These are phyloP conservation scores for Castanopsis chinensis DNA, from an alignment of 306 rosid genomes.

Conservation along the genomic window DNA sequence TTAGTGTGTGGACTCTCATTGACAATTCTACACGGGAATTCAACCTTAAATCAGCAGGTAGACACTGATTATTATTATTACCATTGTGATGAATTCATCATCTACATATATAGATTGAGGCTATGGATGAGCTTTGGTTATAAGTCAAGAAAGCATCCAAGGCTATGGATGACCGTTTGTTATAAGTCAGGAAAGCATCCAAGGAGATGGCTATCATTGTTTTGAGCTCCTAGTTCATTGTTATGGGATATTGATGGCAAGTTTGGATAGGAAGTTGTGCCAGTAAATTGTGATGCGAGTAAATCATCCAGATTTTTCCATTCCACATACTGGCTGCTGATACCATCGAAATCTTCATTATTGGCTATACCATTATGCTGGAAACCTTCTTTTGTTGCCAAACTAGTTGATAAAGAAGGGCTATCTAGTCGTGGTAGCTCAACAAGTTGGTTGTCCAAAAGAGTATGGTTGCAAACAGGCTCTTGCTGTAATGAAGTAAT, in stretches of 20 bases:
- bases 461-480: slow-evolving; percentile 19
- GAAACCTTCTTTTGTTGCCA: slow-evolving; percentile 28
- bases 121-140: slow-evolving; percentile 25
- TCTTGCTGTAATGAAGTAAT: slow-evolving; percentile 32
- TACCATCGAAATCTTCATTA: slow-evolving; percentile 40
- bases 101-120: neutral
- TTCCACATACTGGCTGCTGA: slow-evolving; percentile 34
- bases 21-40: neutral
- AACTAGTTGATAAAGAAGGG: slow-evolving; percentile 39
- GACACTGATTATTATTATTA: neutral
- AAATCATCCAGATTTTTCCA: slow-evolving; percentile 67
- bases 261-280: slow-evolving; percentile 27
- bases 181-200: slow-evolving; percentile 62
- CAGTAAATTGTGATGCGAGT: slow-evolving; percentile 41
- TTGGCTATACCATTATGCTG: slow-evolving; percentile 22
- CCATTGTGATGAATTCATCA: slow-evolving; percentile 19
- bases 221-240: slow-evolving; percentile 30
- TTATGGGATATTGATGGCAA: slow-evolving; percentile 33
- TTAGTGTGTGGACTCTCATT: slow-evolving; percentile 17
- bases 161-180: slow-evolving; percentile 29
- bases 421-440: slow-evolving; percentile 66
- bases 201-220: slow-evolving; percentile 37
- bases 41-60: neutral
- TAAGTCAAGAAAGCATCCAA: slow-evolving; percentile 62
- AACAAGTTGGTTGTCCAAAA: slow-evolving; percentile 37